Evolutionary conservation across 441 rosid genomes (phyloP).

Genomic region (Erodium texanum): DNA sequence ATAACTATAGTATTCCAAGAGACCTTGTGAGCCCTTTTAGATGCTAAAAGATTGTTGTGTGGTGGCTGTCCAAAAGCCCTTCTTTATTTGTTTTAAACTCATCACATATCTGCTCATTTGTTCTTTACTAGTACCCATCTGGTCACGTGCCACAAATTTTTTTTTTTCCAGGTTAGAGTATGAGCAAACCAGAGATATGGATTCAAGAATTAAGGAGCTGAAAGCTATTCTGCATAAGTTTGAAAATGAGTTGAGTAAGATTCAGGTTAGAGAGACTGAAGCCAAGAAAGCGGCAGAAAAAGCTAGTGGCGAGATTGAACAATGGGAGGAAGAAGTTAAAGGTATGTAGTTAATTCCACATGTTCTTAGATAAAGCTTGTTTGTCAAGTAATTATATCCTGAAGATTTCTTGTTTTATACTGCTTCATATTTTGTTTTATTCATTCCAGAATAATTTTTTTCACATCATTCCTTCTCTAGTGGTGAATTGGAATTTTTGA

Average conservation of each 20-base stretch:
- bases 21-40: too few relatives aligned
- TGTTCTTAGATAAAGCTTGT: slow-evolving; percentile 7
- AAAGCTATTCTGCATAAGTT: slow-evolving; percentile 57
- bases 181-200: slow-evolving; percentile 89
- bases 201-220: slow-evolving; percentile 67
- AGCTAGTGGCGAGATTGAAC: slow-evolving; percentile 51
- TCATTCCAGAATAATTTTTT: not conserved
- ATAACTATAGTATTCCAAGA: too few relatives aligned
- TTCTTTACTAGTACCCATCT: slow-evolving; percentile 6
- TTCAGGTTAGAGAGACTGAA: slow-evolving; percentile 58
- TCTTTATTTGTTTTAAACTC: too few relatives aligned
- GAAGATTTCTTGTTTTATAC: not conserved
- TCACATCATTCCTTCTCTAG: not conserved
- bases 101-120: not conserved
- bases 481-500: not conserved
- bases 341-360: slow-evolving; percentile 38
- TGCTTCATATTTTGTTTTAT: slow-evolving; percentile 1
- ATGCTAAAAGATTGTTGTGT: too few relatives aligned
- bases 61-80: too few relatives aligned
- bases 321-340: slow-evolving; percentile 63
- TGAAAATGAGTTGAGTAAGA: slow-evolving; percentile 58
- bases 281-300: slow-evolving; percentile 53
- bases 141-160: slow-evolving; percentile 5
- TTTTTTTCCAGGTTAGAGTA: slow-evolving; percentile 65
- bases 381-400: not conserved